Percentiles rank a stretch among this genome's conserved stretches.
Evolutionary conservation across 805 yeast genomes (phyloP).

Genomic region (Blastobotrys chiropterorum): DNA sequence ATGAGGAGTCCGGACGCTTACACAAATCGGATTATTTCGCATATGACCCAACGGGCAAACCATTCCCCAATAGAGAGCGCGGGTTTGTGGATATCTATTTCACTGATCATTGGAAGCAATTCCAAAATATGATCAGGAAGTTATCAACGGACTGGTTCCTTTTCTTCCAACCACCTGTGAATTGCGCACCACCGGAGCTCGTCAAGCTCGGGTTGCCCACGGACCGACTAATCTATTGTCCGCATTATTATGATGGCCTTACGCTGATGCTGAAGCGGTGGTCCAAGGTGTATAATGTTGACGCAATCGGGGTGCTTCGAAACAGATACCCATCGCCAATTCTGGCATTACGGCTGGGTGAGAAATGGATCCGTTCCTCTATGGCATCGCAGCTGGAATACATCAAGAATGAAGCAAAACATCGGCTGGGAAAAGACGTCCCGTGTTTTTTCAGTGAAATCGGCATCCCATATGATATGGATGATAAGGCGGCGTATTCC

Average conservation of each 20-base stretch:
- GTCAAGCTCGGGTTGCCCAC: slow-evolving; percentile 50
- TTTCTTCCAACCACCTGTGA: slow-evolving; percentile 75
- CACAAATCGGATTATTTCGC: slow-evolving; percentile 48
- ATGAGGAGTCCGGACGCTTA: slow-evolving; percentile 30
- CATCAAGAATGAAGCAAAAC: slow-evolving; percentile 55
- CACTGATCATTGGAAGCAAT: slow-evolving; percentile 49
- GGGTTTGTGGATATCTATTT: slow-evolving; percentile 60
- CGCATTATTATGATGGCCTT: slow-evolving; percentile 91
- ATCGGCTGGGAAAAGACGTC: slow-evolving; percentile 49
- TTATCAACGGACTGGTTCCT: slow-evolving; percentile 43
- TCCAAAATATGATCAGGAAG: slow-evolving; percentile 43
- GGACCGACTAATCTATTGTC: slow-evolving; percentile 59
- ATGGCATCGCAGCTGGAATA: slow-evolving; percentile 58
- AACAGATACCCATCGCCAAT: slow-evolving; percentile 70
- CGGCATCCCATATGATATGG: slow-evolving; percentile 95
- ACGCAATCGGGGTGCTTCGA: slow-evolving; percentile 78
- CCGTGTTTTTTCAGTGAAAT: slow-evolving; percentile 83
- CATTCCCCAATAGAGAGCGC: slow-evolving; percentile 32
- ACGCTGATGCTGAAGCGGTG: slow-evolving; percentile 83
- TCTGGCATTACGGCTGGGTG: slow-evolving; percentile 62
- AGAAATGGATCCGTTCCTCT: slow-evolving; percentile 61
- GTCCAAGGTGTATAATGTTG: slow-evolving; percentile 75
- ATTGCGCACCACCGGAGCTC: slow-evolving; percentile 67
- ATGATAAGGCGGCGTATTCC: slow-evolving; percentile 58
- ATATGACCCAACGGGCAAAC: slow-evolving; percentile 29